Evolutionary conservation across 345 rosid genomes (phyloP).

Genomic region (Mercurialis annua): DNA sequence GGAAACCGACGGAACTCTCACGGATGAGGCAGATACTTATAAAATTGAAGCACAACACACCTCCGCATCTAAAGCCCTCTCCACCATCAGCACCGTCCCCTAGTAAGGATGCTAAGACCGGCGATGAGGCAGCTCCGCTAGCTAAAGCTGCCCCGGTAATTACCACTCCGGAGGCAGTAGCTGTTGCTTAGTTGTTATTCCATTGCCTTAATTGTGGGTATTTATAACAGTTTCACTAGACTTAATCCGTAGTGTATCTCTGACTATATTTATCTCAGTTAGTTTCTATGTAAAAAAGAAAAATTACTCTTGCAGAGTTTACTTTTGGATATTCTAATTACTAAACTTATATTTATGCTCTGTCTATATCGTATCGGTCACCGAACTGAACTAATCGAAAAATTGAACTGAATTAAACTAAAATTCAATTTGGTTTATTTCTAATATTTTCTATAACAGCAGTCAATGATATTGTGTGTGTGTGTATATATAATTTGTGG

Average conservation of each 20-base stretch:
- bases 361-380: no score
- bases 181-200: conserved; percentile 40
- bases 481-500: background rate
- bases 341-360: background rate
- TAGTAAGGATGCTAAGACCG: conserved; percentile 29
- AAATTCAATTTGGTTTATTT: no score
- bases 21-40: conserved; percentile 72
- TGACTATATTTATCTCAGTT: background rate
- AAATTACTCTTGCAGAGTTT: no score
- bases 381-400: no score
- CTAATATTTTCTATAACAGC: background rate
- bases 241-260: conserved; percentile 10
- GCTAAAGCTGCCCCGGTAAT: conserved; percentile 22
- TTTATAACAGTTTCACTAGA: conserved; percentile 3
- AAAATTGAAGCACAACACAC: conserved; percentile 66
- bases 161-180: conserved; percentile 37
- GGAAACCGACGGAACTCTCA: conserved; percentile 70
- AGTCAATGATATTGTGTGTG: background rate
- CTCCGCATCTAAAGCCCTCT: conserved; percentile 56
- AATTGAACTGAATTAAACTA: no score
- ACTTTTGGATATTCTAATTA: no score
- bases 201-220: conserved; percentile 1
- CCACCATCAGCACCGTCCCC: conserved; percentile 38
- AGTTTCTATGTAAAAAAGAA: conserved; percentile 9
- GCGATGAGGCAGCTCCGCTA: conserved; percentile 15